These are phyloP conservation scores for Cyclotella cryptica DNA, from an alignment of 108 stramenopile species.

Conservation along the genomic window DNA sequence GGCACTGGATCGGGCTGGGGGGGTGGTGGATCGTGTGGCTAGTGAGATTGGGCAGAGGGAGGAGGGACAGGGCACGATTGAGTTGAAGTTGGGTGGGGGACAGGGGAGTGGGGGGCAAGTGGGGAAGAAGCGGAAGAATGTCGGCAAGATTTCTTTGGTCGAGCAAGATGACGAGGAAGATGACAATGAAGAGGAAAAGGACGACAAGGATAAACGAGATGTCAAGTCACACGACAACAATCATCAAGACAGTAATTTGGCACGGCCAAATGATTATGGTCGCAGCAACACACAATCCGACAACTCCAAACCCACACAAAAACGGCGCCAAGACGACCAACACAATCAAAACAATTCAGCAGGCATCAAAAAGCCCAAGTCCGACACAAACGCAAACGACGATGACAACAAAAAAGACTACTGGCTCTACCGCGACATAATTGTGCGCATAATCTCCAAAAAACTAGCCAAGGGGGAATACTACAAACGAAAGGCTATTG, in stretches of 20 bases:
- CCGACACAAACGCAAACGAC: constrained; percentile 4
- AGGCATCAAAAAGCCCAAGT: constrained; percentile 12
- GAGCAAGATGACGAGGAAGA: constrained; percentile 57
- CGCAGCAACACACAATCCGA: background rate
- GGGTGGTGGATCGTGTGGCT: constrained; percentile 56
- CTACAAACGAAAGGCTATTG: constrained; percentile 87
- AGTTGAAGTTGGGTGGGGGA: constrained; percentile 36
- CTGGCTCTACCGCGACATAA: constrained; percentile 81
- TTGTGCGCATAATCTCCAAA: constrained; percentile 87
- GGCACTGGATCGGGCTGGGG: constrained; percentile 76
- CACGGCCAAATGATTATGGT: background rate
- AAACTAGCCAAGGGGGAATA: constrained; percentile 74
- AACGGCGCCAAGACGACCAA: constrained; percentile 3
- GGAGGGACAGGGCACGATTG: constrained; percentile 32
- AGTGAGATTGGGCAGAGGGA: constrained; percentile 61
- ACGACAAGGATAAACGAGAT: background rate
- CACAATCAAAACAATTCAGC: background rate
- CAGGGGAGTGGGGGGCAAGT: background rate
- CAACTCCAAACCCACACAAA: constrained; percentile 9
- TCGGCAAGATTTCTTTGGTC: constrained; percentile 40
- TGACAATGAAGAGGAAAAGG: constrained; percentile 41
- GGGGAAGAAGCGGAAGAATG: constrained; percentile 33
- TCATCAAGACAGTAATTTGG: background rate
- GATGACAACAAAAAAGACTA: constrained; percentile 59
- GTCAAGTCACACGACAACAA: constrained; percentile 4